Evolutionary conservation across 208 protist genomes (phyloP), one percentile per base, ranked within the genome.

Genomic region (Leishmania martiniquensis): DNA sequence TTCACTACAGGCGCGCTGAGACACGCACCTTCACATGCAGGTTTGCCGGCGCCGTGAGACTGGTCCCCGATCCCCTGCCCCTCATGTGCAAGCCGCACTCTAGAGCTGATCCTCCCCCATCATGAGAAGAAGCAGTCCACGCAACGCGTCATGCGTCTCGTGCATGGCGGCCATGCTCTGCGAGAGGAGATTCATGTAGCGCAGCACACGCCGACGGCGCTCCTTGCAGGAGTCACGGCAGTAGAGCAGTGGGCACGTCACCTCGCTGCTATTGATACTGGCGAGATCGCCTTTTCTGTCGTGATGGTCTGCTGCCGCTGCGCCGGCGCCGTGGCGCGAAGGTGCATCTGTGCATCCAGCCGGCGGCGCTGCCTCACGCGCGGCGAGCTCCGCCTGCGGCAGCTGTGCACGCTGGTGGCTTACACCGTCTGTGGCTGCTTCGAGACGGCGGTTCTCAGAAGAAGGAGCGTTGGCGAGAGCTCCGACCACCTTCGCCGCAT

Each of bases 81-180:
- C 37, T 29, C 63, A 5, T 44, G 63, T 47, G 42, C 12, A 37
- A 44, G 15, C 63, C 10, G 25, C 29, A 51, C 47, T 71, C 67
- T 83, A 92, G 13, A 92, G 60, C 59, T 93, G 83, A n/a, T 57
- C 74, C 12, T 89, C 86, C 32, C 85, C 82, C 29, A 93, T 68
- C 87, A 93, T 90, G 20, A 85, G 29, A 29, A 94, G 79, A 52
- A 94, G 81, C 29, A 94, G 52, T 12, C 90, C 87, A 20, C 90
- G 85, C 37, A 94, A 55, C 42, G 90, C 90, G 52, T 88, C 87
- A 17, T 89, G 85, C 49, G 81, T 84, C 45, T 87, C 82, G 51
- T 87, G 81, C 47, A 88, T 67, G 25, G 70, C 47, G 29, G 87
- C 79, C 34, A 92, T 76, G 60, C 75, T 79, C 55, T 83, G 63